These are phyloP conservation scores for Vicia faba DNA, from an alignment of 306 rosid genomes.

Conservation along the genomic window DNA sequence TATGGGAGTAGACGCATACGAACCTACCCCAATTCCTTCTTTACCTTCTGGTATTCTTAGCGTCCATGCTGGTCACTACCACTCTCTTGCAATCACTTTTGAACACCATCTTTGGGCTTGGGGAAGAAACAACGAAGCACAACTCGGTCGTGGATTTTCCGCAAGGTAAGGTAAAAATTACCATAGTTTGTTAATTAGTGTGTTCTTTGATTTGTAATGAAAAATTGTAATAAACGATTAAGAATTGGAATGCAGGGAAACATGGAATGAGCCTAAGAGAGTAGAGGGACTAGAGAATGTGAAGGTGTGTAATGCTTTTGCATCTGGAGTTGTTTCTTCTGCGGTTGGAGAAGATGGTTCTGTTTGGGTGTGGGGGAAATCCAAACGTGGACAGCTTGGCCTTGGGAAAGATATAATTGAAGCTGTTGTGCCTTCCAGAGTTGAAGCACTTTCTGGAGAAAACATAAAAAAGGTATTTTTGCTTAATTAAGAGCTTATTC, in stretches of 20 bases:
- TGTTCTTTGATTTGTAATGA: too few relatives aligned
- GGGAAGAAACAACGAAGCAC: slow-evolving; percentile 87
- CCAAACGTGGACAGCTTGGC: slow-evolving; percentile 91
- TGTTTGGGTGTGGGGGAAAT: slow-evolving; percentile 91
- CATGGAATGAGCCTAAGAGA: slow-evolving; percentile 72
- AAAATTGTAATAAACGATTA: too few relatives aligned
- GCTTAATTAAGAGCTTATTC: not conserved
- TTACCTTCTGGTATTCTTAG: slow-evolving; percentile 61
- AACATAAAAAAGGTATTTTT: slow-evolving; percentile 63
- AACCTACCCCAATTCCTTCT: slow-evolving; percentile 59
- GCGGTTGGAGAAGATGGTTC: slow-evolving; percentile 86
- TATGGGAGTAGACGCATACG: slow-evolving; percentile 63
- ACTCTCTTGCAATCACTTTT: slow-evolving; percentile 74
- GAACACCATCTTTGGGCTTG: slow-evolving; percentile 79
- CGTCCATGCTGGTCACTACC: slow-evolving; percentile 80
- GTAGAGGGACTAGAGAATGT: slow-evolving; percentile 64
- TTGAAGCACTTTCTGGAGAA: slow-evolving; percentile 70
- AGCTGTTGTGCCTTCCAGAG: slow-evolving; percentile 61
- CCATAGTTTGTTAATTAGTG: too few relatives aligned
- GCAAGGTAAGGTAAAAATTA: slow-evolving; percentile 43
- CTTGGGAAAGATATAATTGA: slow-evolving; percentile 60
- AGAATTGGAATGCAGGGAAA: slow-evolving; percentile 47
- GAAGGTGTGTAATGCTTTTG: slow-evolving; percentile 66
- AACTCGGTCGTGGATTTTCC: slow-evolving; percentile 74
- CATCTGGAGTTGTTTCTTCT: slow-evolving; percentile 81